Evolutionary conservation across 2,329 filamentous ascomycete genomes (phyloP), one percentile per base, ranked within the genome.

Genomic region (Epichloe sibirici): DNA sequence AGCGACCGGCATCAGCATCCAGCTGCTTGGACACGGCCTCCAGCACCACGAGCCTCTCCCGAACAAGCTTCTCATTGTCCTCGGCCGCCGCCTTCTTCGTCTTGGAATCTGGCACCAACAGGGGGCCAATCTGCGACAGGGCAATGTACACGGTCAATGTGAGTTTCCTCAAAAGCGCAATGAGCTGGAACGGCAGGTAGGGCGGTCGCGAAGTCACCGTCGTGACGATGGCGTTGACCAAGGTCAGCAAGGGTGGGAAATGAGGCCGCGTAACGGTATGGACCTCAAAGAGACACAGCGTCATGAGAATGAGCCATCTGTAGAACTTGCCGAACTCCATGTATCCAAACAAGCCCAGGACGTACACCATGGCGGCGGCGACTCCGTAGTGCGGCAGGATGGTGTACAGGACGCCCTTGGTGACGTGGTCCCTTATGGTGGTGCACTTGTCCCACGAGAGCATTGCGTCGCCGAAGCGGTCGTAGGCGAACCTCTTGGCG

Each of bases 131-230:
- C 68, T 95, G 89, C 5, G 83, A 83, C 53, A 95, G 79, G 49
- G 88, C 90, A 57, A 95, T 88, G 68, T 88, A 90, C 28, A 88
- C 69, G 2, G 89, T 90, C 49, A 97, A 72, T 15, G 83, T 81
- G 23, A 88, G 71, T 64, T 88, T 88, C 55, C 90, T 82, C 5
- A 85, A 80, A 6, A 97, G 78, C 13, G 77, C 71, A 53, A 96
- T 77, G 59, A 86, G 74, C 69, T 98, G 90, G 65, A 93, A 98
- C 2, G 90, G 91, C 4, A 97, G 76, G 58, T 86, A 87, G 3
- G 85, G 78, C 3, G 78, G 72, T 52, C 81, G 76, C 7, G 60
- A 59, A 15, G 70, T 69, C 48, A 70, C 53, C 31, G 64, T 63
- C 1, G 64, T 58, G 12, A 77, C 61, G 39, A 71, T 28, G 5